phyloP scores from a whole-genome alignment of 2,329 filamentous ascomycete species.

The Elsinoe necatrix region DNA sequence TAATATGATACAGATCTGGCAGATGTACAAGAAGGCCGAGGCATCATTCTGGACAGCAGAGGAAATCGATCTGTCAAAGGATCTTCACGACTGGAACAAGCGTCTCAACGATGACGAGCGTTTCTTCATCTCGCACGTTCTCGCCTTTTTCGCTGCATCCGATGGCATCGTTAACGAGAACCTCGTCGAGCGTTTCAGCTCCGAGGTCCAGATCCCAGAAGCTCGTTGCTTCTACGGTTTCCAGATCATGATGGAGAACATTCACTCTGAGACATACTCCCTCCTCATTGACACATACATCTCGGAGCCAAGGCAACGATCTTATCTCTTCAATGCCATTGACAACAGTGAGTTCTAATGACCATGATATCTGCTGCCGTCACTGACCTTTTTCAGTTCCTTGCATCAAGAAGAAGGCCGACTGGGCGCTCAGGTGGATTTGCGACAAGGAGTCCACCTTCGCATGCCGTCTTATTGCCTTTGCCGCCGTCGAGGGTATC shows the following conservation, averaged over 20 bases:
- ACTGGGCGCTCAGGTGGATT: constrained; percentile 96
- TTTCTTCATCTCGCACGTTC: constrained; percentile 96
- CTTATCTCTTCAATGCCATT: constrained; percentile 95
- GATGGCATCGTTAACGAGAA: constrained; percentile 99
- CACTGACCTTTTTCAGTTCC: constrained; percentile 53
- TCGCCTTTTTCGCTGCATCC: constrained; percentile 97
- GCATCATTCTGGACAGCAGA: constrained; percentile 99
- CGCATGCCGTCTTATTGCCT: constrained; percentile 88
- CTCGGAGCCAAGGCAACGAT: constrained; percentile 90
- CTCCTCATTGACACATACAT: constrained; percentile 99
- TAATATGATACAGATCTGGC: constrained; percentile 68
- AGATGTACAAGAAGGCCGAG: constrained; percentile 99
- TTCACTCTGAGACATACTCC: constrained; percentile 99
- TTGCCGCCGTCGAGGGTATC: constrained; percentile 96
- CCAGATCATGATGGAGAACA: constrained; percentile 99
- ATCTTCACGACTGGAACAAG: constrained; percentile 99
- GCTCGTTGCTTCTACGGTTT: constrained; percentile 99
- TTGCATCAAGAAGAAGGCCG: constrained; percentile 96
- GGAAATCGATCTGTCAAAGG: constrained; percentile 98
- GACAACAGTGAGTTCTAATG: constrained; percentile 70
- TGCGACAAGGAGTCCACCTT: constrained; percentile 88
- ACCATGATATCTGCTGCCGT: not conserved
- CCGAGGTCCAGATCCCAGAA: constrained; percentile 93
- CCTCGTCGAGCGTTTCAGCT: constrained; percentile 93
- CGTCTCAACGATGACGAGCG: constrained; percentile 92